These are phyloP conservation scores for Colletotrichum musae DNA, from an alignment of 2,329 filamentous ascomycete genomes.

Conservation along the genomic window DNA sequence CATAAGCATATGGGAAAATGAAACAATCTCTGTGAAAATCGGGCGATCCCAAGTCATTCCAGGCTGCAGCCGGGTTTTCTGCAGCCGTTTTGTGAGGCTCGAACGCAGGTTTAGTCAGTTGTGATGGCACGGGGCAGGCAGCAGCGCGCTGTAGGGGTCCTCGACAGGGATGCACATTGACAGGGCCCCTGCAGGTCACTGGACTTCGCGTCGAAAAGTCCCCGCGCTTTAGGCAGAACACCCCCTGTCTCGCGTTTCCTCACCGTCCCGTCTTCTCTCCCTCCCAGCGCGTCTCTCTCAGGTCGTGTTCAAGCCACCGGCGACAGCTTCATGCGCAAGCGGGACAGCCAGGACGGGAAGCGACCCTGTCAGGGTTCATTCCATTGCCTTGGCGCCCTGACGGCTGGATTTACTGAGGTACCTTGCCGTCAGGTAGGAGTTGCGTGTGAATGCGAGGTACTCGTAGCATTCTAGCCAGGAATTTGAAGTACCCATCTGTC, in stretches of 20 bases:
- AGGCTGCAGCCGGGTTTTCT: constrained; percentile 26
- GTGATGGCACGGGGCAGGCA: constrained; percentile 30
- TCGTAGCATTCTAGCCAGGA: no score
- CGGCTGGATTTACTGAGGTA: constrained; percentile 1
- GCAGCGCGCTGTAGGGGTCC: constrained; percentile 28
- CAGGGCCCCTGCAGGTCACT: constrained; percentile 32
- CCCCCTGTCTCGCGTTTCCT: constrained; percentile 29
- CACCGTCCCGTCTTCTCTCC: neutral
- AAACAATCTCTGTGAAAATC: neutral
- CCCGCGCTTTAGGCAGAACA: constrained; percentile 38
- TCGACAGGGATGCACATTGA: constrained; percentile 7
- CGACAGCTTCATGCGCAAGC: constrained; percentile 15
- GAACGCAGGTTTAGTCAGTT: constrained; percentile 11
- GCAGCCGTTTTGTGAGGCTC: constrained; percentile 9
- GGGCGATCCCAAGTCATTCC: neutral
- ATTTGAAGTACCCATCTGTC: no score
- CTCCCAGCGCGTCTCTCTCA: constrained; percentile 31
- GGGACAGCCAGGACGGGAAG: neutral
- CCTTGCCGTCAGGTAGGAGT: no score
- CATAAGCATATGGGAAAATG: neutral
- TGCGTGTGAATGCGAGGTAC: neutral
- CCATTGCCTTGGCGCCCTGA: constrained; percentile 5
- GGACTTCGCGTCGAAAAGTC: constrained; percentile 36
- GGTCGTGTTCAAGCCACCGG: constrained; percentile 10
- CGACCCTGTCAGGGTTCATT: neutral